Percentiles rank a stretch among this genome's conserved stretches.
phyloP scores from a whole-genome alignment of 2,329 filamentous ascomycete species.

The Diplodia intermedia region DNA sequence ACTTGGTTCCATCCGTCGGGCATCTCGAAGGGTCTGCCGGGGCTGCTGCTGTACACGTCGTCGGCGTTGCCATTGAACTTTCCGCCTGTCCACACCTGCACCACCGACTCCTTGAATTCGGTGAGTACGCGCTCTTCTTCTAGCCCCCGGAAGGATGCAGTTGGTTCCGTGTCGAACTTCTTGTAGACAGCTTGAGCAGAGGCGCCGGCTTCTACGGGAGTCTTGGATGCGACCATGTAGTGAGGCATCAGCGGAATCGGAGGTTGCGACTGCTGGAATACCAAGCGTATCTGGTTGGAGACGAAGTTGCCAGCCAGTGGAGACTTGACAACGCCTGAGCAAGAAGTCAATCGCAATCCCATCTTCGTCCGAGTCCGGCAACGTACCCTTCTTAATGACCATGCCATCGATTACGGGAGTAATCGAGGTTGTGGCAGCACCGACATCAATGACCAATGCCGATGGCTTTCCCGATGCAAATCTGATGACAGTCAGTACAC shows the following conservation, averaged over 20 bases:
- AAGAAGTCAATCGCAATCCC: background rate
- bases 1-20: slow-evolving; percentile 96
- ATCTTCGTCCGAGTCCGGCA: background rate
- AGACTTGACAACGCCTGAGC: slow-evolving; percentile 76
- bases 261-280: slow-evolving; percentile 72
- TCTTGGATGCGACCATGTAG: slow-evolving; percentile 87
- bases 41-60: slow-evolving; percentile 74
- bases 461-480: slow-evolving; percentile 94
- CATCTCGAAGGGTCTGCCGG: slow-evolving; percentile 92
- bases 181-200: slow-evolving; percentile 78
- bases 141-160: slow-evolving; percentile 76
- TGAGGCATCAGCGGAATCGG: slow-evolving; percentile 81
- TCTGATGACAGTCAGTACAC: slow-evolving; percentile 41
- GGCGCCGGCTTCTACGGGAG: slow-evolving; percentile 82
- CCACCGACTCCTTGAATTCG: slow-evolving; percentile 97
- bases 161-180: slow-evolving; percentile 67
- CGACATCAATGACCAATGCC: slow-evolving; percentile 89
- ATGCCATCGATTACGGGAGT: slow-evolving; percentile 94
- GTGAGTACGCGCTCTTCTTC: slow-evolving; percentile 93
- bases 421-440: slow-evolving; percentile 85
- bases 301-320: slow-evolving; percentile 88
- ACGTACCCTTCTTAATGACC: slow-evolving; percentile 76
- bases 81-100: slow-evolving; percentile 88
- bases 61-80: slow-evolving; percentile 71
- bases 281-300: slow-evolving; percentile 81